These are phyloP conservation scores for Paraphoma chrysanthemicola DNA, from an alignment of 2,329 filamentous ascomycete species.

Conservation along the genomic window DNA sequence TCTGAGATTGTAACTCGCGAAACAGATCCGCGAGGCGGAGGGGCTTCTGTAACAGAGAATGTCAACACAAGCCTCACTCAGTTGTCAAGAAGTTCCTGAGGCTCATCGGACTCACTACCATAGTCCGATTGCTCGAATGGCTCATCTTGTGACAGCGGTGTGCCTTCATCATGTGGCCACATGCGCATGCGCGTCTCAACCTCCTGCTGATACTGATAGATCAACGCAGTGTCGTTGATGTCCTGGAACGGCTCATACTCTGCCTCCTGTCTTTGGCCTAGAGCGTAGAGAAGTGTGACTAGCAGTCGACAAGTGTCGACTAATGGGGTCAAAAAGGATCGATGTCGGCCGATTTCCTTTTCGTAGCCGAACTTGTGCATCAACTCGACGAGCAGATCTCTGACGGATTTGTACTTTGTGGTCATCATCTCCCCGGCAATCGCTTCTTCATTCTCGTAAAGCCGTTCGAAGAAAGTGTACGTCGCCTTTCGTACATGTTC, in stretches of 20 bases:
- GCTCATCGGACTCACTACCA: slow-evolving; percentile 46
- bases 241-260: slow-evolving; percentile 25
- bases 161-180: slow-evolving; percentile 38
- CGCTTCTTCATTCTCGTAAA: slow-evolving; percentile 30
- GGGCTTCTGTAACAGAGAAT: neutral
- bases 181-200: slow-evolving; percentile 30
- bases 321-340: slow-evolving; percentile 33
- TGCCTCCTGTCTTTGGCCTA: slow-evolving; percentile 29
- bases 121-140: slow-evolving; percentile 46
- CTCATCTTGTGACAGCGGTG: slow-evolving; percentile 38
- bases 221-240: slow-evolving; percentile 28
- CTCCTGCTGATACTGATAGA: slow-evolving; percentile 29
- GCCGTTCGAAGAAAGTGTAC: slow-evolving; percentile 23
- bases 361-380: slow-evolving; percentile 31
- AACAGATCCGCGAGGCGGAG: neutral
- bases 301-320: slow-evolving; percentile 28
- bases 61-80: slow-evolving; percentile 12
- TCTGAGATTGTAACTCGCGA: neutral
- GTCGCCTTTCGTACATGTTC: slow-evolving; percentile 36
- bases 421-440: slow-evolving; percentile 17
- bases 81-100: slow-evolving; percentile 30
- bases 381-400: slow-evolving; percentile 25
- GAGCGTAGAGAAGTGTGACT: slow-evolving; percentile 21
- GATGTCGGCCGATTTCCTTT: slow-evolving; percentile 27
- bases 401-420: slow-evolving; percentile 29